Evolutionary conservation across 1,139 yeast species (phyloP).

Genomic region (Suhomyces choctaworum): DNA sequence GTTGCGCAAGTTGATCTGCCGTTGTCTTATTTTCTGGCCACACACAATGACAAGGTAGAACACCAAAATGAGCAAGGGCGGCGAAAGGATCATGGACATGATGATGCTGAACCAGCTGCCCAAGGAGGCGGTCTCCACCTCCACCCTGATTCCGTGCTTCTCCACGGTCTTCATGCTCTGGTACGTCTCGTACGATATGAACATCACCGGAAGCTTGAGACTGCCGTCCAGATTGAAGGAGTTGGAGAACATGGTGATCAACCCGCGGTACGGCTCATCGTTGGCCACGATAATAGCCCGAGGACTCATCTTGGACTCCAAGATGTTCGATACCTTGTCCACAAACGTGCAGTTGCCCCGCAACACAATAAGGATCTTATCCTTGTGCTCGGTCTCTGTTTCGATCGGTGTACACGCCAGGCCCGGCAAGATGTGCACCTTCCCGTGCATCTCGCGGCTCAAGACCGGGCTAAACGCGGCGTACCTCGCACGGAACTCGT

Average conservation of each 20-base stretch:
- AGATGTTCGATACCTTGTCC: constrained; percentile 35
- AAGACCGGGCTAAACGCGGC: constrained; percentile 47
- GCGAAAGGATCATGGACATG: constrained; percentile 45
- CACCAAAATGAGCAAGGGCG: constrained; percentile 42
- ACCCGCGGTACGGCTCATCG: constrained; percentile 40
- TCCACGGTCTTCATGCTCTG: constrained; percentile 19
- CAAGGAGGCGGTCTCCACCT: constrained; percentile 35
- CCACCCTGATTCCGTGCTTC: constrained; percentile 16
- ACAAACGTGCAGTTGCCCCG: constrained; percentile 49
- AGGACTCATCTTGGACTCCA: constrained; percentile 33
- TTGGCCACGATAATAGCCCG: constrained; percentile 42
- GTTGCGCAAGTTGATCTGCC: constrained; percentile 32
- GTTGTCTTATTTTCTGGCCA: constrained; percentile 31
- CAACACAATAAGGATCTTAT: constrained; percentile 35
- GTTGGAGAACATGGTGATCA: constrained; percentile 47
- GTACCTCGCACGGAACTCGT: constrained; percentile 38
- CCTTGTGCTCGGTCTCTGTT: constrained; percentile 17
- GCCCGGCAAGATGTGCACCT: constrained; percentile 29
- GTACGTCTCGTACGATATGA: constrained; percentile 42
- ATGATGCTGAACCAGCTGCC: constrained; percentile 44
- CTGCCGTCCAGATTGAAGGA: constrained; percentile 41
- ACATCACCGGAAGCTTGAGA: constrained; percentile 37
- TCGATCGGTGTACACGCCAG: constrained; percentile 31
- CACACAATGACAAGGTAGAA: constrained; percentile 36
- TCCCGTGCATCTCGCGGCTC: constrained; percentile 23